Base-by-base conservation (phyloP, 2,329 filamentous ascomycete genomes). In the Moelleriella libera region DNA sequence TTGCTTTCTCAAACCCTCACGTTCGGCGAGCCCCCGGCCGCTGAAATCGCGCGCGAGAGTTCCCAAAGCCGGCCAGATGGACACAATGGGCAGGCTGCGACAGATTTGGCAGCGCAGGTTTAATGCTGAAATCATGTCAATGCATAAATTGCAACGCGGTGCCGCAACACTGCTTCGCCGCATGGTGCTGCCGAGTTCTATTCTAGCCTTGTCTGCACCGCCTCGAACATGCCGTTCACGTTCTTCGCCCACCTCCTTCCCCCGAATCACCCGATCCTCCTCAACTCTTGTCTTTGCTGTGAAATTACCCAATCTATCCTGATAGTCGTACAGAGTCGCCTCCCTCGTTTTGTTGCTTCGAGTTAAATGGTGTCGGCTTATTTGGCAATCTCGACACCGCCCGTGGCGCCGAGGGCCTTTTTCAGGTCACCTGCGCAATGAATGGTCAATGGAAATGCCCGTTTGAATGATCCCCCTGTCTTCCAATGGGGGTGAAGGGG, bases 391-490 rank as follows among this genome's bases (percentile, higher is more conserved):
- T 58, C 56, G 8, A 55, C 53, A 29, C 52, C 52, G 28, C 52
- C 52, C 6, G 50, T 52, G 34, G 52, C 52, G 29, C 52, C 52
- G 8, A 88, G 66, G 2, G 73, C 66, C 67, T 80, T 78, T 74
- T 85, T 85, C 57, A 84, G 70, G 58, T 77, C 74, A 51, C 84
- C 47, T 48, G 7, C 10, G n/a, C 21, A 21, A 39, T 39, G 34
- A 39, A 39, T 4, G 2, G 12, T 39, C 2, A 39, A 12, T 39
- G 21, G 21, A 21, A 21, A 21, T 21, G 21, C 21, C 2, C 2
- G 21, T 21, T 21, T 21, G 21, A 21, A 21, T 21, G 21, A 21
- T 21, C 21, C 21, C 21, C 21, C 21, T 3, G 21, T 21, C 21
- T 21, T 21, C 21, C 21, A 21, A 21, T 21, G 21, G 21, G 21